Evolutionary conservation across 345 rosid genomes (phyloP), one percentile per base, ranked within the genome.

Genomic region (Barbarea vulgaris): DNA sequence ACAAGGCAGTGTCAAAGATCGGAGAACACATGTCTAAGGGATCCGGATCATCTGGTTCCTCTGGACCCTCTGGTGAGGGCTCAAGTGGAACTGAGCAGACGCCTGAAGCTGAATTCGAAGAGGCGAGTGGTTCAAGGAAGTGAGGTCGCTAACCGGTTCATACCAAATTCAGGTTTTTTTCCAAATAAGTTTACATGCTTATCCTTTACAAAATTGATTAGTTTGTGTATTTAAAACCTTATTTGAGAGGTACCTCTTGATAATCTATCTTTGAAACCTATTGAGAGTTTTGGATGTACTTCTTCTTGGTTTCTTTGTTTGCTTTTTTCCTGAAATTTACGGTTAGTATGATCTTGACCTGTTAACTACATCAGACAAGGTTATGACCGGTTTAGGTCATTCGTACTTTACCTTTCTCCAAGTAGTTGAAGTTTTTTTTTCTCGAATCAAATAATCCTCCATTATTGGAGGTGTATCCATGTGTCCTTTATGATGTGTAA

Each of bases 71-170:
- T 18, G 73, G 69, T 51, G 70, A 74, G 12, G 75, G 76, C 0
- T 34, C 82, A 59, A 84, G 82, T 28, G 77, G 77, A 0, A 77
- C 70, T 24, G 87, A 87, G 31, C 84, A 72, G 81, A 59, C 88
- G 3, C 84, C 87, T 17, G 90, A 87, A 67, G 85, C 90, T 27
- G 88, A 85, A 53, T 87, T 81, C 39, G 82, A 87, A 81, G 88
- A 84, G 54, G 90, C 77, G 3, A 80, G 69, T 34, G 80, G 80
- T 64, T 70, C 80, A 48, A 77, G 57, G 72, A 77, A 77, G 67
- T 77, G 80, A 77, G 46, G 62, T 69, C 8, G 17, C 50, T 61
- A 55, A 70, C 51, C 19, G 51, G 31, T 51, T 69, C n/a, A 62
- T 31, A 54, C 54, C 33, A 25, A 42, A 18, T 19, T 64, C 61